Evolutionary conservation across 495 filamentous ascomycete species (phyloP).

Genomic region (Oleoguttula mirabilis): DNA sequence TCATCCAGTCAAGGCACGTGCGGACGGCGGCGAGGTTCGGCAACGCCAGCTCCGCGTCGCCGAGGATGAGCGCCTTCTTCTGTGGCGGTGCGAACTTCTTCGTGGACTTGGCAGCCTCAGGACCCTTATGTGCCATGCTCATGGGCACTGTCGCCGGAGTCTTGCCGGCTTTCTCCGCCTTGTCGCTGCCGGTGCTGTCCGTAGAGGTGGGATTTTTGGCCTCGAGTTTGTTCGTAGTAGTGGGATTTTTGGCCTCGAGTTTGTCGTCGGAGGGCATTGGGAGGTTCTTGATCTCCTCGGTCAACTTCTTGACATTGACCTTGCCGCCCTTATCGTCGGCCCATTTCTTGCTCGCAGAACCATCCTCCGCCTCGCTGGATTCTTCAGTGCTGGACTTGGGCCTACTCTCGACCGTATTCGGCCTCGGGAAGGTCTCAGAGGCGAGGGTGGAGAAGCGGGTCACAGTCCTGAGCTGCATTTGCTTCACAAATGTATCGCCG

Average conservation of each 20-base stretch:
- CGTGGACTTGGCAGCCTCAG: neutral
- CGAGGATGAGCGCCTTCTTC: neutral
- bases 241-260: neutral
- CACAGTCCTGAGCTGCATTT: neutral
- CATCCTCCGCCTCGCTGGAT: too few relatives aligned
- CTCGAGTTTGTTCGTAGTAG: too few relatives aligned
- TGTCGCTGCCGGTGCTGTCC: neutral
- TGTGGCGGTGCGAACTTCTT: neutral
- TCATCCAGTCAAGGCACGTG: slow-evolving; percentile 3
- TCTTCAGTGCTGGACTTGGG: too few relatives aligned
- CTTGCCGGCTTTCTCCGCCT: neutral
- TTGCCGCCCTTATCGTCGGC: too few relatives aligned
- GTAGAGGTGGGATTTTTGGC: neutral
- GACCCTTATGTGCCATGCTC: too few relatives aligned
- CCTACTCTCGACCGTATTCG: too few relatives aligned
- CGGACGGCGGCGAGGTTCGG: neutral
- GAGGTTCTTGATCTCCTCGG: too few relatives aligned
- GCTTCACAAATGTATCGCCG: neutral
- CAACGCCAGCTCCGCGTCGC: neutral
- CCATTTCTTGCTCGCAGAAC: too few relatives aligned
- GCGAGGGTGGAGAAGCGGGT: neutral
- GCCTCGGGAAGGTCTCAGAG: neutral
- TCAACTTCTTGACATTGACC: too few relatives aligned
- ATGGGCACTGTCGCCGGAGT: neutral
- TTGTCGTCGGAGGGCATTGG: neutral